These are phyloP conservation scores for Baudoinia panamericana DNA, from an alignment of 495 filamentous ascomycete species.

Conservation along the genomic window DNA sequence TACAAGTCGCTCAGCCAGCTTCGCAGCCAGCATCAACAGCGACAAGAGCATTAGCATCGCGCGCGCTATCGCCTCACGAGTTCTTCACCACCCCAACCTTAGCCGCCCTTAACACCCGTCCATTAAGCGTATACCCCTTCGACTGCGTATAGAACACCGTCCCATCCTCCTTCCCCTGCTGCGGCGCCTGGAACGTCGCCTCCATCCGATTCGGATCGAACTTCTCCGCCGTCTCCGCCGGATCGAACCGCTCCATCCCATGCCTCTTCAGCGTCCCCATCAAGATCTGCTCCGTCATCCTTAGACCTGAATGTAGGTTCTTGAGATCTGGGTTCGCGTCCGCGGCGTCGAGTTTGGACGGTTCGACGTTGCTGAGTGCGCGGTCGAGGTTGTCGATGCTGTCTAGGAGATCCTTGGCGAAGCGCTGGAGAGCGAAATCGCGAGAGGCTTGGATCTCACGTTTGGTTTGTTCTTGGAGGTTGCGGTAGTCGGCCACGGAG, in stretches of 20 bases:
- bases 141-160: constrained; percentile 83
- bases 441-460: constrained; percentile 76
- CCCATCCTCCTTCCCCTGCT: constrained; percentile 74
- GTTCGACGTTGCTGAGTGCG: constrained; percentile 64
- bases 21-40: no score
- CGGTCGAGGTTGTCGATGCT: constrained; percentile 94
- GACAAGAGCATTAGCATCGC: no score
- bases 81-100: constrained; percentile 89
- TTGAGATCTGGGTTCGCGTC: constrained; percentile 49
- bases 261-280: constrained; percentile 85
- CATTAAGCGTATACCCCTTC: constrained; percentile 89
- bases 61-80: no score
- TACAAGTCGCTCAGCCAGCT: no score
- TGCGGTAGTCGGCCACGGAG: constrained; percentile 88
- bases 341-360: constrained; percentile 44
- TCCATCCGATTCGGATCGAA: constrained; percentile 96
- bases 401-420: constrained; percentile 88
- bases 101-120: constrained; percentile 72
- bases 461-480: constrained; percentile 86
- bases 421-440: constrained; percentile 88
- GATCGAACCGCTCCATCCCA: constrained; percentile 77
- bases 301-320: constrained; percentile 72
- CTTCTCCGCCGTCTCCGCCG: constrained; percentile 47
- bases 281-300: constrained; percentile 86
- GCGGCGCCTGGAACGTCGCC: constrained; percentile 82